Evolutionary conservation across 257 asterid genomes (phyloP).

Genomic region (Parsonsia alboflavescens): DNA sequence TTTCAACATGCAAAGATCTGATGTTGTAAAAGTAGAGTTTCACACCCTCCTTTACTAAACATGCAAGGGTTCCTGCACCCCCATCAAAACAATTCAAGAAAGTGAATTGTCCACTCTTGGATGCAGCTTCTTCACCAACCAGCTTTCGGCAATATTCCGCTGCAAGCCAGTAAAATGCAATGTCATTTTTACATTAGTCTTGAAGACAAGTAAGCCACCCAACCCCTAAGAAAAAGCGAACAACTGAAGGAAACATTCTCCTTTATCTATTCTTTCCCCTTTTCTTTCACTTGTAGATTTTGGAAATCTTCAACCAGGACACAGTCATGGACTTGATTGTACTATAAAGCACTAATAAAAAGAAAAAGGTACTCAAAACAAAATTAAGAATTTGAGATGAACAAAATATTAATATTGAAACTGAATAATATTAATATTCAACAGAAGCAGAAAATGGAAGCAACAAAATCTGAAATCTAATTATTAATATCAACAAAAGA

Average conservation of each 20-base stretch:
- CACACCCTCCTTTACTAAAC: constrained; percentile 80
- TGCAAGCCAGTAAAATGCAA: constrained; percentile 27
- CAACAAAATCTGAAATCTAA: too few species aligned
- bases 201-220: background rate
- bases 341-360: background rate
- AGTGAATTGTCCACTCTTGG: constrained; percentile 82
- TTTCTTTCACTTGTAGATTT: background rate
- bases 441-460: too few species aligned
- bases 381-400: background rate
- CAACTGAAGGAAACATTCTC: background rate
- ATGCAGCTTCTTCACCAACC: constrained; percentile 85
- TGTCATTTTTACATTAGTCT: background rate
- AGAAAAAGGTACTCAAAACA: background rate
- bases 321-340: background rate
- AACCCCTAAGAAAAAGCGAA: background rate
- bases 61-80: constrained; percentile 73
- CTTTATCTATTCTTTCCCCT: too few species aligned
- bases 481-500: too few species aligned
- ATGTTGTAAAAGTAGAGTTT: constrained; percentile 72
- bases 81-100: constrained; percentile 77
- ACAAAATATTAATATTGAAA: too few species aligned
- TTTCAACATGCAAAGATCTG: constrained; percentile 66
- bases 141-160: constrained; percentile 82
- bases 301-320: background rate
- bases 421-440: too few species aligned